Evolutionary conservation across 441 rosid genomes (phyloP), one percentile per base, ranked within the genome.

Genomic region (Pelargonium myrrhifolium): DNA sequence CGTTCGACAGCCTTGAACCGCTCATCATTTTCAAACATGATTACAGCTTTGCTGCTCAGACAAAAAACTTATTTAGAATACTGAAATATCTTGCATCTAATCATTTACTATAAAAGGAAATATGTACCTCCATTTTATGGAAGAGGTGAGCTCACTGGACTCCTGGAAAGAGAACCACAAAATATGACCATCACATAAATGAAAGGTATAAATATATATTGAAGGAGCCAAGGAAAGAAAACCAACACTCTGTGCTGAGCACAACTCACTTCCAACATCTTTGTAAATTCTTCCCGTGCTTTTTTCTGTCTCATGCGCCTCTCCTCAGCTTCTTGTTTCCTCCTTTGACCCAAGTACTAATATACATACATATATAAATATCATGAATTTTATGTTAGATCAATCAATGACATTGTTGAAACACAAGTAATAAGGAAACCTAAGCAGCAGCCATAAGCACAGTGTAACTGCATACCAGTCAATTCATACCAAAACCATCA

Each of bases 261-360:
- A 65, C 68, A 75, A 78, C 87, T 71, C 84, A 93, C 98, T 80
- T 92, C 99, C 72, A 94, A 77, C 99, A 94, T 94, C 81, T 85
- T 92, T 35, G 85, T 82, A 75, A 87, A 94, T 68, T 88, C 97
- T 80, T 89, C 98, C 56, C 90, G 83, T 18, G 99, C 96, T 79
- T 90, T 87, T 84, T 92, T 94, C 89, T 89, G 99, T 78, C 89
- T 92, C 75, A 81, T 65, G 43, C 98, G 93, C 76, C 90, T 88
- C 81, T 88, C 99, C 81, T 92, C 99, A 65, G 96, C 98, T 78
- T 94, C 99, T 62, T 89, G 72, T 74, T 94, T 94, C 77, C 78
- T 94, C 70, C 96, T 86, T 84, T 94, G 99, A 78, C 98, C 98
- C 85, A 94, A 84, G 79, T 92, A 92, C 98, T 93, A 73, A 62